These are phyloP conservation scores for Scenedesmus sp. DNA, from an alignment of 163 green algal species.

Conservation along the genomic window DNA sequence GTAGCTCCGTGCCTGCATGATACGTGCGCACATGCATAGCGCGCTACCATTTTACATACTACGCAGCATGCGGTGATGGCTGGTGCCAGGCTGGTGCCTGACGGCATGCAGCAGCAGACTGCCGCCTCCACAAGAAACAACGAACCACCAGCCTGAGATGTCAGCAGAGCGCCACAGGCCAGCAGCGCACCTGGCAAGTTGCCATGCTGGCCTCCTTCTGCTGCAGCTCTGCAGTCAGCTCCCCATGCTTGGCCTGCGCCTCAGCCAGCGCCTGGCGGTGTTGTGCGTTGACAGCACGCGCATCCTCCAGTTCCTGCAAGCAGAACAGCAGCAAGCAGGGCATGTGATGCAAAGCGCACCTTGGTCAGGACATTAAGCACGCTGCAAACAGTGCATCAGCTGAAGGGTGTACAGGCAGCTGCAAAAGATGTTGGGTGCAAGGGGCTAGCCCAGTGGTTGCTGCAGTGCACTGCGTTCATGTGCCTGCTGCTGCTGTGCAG, in stretches of 20 bases:
- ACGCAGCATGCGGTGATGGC: background rate
- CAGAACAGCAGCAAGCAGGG: background rate
- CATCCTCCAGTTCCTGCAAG: slow-evolving; percentile 28
- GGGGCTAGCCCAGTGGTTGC: background rate
- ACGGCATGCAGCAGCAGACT: background rate
- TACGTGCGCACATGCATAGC: too few relatives aligned
- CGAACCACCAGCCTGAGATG: too few relatives aligned
- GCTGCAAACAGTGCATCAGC: too few relatives aligned
- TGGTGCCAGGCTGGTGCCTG: background rate
- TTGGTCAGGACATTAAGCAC: background rate
- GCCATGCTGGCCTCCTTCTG: slow-evolving; percentile 23
- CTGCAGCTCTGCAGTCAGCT: slow-evolving; percentile 12
- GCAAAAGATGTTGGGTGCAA: too few relatives aligned
- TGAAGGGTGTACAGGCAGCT: too few relatives aligned
- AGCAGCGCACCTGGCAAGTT: background rate
- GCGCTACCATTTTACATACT: too few relatives aligned
- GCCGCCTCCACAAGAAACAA: too few relatives aligned
- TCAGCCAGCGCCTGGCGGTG: background rate
- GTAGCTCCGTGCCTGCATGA: too few relatives aligned
- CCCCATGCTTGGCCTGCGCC: slow-evolving; percentile 5
- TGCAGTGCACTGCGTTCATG: background rate
- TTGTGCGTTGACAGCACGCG: background rate
- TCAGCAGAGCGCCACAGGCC: too few relatives aligned
- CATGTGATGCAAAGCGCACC: background rate
- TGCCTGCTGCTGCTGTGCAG: background rate